phyloP scores from a whole-genome alignment of 257 asterid genomes.

The Fraxinus anomala region DNA sequence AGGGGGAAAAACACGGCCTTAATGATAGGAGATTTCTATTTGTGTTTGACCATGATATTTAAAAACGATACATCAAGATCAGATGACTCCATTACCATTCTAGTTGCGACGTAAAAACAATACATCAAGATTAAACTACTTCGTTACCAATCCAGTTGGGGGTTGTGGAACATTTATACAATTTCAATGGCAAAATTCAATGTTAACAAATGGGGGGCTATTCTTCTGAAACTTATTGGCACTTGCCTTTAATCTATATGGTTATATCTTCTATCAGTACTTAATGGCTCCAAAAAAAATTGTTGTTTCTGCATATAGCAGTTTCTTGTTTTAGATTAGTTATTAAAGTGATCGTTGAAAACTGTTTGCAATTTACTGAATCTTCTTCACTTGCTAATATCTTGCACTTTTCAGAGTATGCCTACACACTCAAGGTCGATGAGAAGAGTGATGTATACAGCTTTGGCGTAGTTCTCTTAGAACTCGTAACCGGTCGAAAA shows the following conservation, averaged over 20 bases:
- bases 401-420: slow-evolving; percentile 27
- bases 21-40: background rate
- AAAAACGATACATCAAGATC: background rate
- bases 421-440: slow-evolving; percentile 37
- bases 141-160: background rate
- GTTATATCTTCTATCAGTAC: background rate
- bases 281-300: background rate
- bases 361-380: background rate
- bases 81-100: too few species aligned
- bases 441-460: slow-evolving; percentile 39
- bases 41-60: background rate
- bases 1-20: too few species aligned
- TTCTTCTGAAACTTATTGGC: background rate
- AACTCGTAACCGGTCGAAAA: slow-evolving; percentile 27
- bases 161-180: background rate
- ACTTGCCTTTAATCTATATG: background rate
- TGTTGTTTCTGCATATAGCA: background rate
- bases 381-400: background rate
- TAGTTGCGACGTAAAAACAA: too few species aligned
- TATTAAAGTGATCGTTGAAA: too few species aligned
- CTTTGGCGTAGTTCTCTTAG: slow-evolving; percentile 36
- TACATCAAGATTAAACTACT: background rate
- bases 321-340: background rate
- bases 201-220: background rate
- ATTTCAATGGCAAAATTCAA: too few species aligned